Percentiles rank a stretch among this genome's conserved stretches.
phyloP scores from a whole-genome alignment of 257 asterid species.

The Penstemon newberryi region DNA sequence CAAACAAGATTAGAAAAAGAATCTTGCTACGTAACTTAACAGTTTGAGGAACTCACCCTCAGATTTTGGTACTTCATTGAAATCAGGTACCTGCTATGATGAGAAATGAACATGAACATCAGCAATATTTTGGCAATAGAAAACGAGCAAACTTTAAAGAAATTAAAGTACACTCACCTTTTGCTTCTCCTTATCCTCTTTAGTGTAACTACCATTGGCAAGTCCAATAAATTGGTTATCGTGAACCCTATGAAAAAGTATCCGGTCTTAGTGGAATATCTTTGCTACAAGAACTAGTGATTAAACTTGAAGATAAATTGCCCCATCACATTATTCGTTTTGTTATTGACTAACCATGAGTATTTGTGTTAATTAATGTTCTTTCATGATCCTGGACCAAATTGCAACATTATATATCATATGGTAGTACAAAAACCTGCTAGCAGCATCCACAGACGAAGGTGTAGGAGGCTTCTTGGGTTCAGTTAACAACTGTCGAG shows the following conservation, averaged over 20 bases:
- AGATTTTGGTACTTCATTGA: slow-evolving; percentile 45
- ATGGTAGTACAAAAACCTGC: slow-evolving; percentile 48
- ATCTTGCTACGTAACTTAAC: slow-evolving; percentile 4
- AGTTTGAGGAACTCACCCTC: slow-evolving; percentile 58
- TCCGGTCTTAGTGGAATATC: slow-evolving; percentile 17
- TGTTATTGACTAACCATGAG: not conserved
- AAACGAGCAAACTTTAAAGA: slow-evolving; percentile 25
- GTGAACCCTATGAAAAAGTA: slow-evolving; percentile 43
- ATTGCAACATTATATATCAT: slow-evolving; percentile 22
- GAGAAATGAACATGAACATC: slow-evolving; percentile 11
- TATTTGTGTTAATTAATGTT: slow-evolving; percentile 18
- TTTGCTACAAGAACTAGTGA: slow-evolving; percentile 9
- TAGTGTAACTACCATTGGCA: slow-evolving; percentile 25
- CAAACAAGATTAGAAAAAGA: not conserved
- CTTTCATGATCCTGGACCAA: slow-evolving; percentile 15
- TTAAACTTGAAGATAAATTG: slow-evolving; percentile 3
- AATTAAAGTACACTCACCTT: slow-evolving; percentile 43
- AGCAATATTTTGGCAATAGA: slow-evolving; percentile 9
- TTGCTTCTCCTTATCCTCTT: slow-evolving; percentile 41
- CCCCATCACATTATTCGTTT: slow-evolving; percentile 8
- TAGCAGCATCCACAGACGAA: slow-evolving; percentile 36
- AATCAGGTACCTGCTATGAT: slow-evolving; percentile 52
- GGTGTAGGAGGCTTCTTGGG: slow-evolving; percentile 28
- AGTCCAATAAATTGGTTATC: slow-evolving; percentile 40
- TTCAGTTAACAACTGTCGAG: slow-evolving; percentile 23